Conservation (phyloP, 495 filamentous ascomycete species). For the Penicillium angulare region DNA sequence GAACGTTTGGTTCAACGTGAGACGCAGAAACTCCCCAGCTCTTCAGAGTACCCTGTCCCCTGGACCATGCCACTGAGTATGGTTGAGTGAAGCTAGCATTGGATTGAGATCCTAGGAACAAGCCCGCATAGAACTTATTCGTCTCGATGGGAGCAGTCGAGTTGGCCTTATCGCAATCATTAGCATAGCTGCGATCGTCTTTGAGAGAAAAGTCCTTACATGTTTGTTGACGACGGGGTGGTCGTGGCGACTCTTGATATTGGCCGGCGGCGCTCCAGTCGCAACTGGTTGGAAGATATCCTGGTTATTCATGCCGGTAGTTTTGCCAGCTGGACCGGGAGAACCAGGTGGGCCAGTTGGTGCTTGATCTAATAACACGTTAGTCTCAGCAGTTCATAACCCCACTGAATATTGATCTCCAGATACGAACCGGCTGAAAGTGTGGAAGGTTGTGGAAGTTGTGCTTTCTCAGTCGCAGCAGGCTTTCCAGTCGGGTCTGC, state of each 20-base stretch:
- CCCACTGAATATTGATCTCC: not conserved
- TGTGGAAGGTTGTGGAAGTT: not conserved
- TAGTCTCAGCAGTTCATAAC: not conserved
- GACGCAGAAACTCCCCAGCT: slow-evolving; percentile 79
- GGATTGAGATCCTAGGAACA: slow-evolving; percentile 75
- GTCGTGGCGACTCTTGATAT: slow-evolving; percentile 49
- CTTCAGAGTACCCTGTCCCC: slow-evolving; percentile 59
- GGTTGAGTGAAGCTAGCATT: slow-evolving; percentile 78
- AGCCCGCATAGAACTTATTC: slow-evolving; percentile 92
- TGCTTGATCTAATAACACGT: slow-evolving; percentile 2
- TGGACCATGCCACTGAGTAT: slow-evolving; percentile 77
- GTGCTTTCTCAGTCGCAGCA: not conserved
- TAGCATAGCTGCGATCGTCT: not conserved
- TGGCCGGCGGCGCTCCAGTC: slow-evolving; percentile 54
- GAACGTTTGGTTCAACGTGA: slow-evolving; percentile 64
- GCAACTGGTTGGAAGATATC: slow-evolving; percentile 60
- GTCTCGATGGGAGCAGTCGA: slow-evolving; percentile 61
- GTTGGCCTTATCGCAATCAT: slow-evolving; percentile 20
- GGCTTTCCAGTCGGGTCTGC: not conserved
- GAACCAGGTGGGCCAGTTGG: not conserved
- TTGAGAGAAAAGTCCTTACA: slow-evolving; percentile 30
- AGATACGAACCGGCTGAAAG: not conserved
- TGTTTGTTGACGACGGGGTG: slow-evolving; percentile 50
- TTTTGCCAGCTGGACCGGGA: not conserved
- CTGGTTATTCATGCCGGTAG: slow-evolving; percentile 29